These are phyloP conservation scores for Drechslerella stenobrocha DNA, from an alignment of 2,329 filamentous ascomycete genomes.

Conservation along the genomic window DNA sequence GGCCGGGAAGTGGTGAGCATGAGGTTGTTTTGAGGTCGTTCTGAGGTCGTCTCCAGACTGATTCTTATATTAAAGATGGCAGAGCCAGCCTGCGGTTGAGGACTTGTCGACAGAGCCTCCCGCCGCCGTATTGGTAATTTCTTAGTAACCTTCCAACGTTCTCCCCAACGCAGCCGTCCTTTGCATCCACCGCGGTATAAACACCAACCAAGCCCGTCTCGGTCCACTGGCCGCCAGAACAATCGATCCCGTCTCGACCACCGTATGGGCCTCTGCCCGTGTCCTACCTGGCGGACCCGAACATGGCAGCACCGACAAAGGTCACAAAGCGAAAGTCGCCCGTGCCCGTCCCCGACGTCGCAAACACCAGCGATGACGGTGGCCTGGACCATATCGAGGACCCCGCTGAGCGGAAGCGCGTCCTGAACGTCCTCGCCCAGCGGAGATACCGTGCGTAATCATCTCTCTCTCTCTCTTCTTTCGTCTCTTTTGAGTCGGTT, in stretches of 20 bases:
- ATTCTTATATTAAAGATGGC: constrained; percentile 34
- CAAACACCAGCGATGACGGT: constrained; percentile 32
- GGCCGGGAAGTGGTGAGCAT: too few species aligned
- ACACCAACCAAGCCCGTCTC: neutral
- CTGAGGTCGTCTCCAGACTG: too few species aligned
- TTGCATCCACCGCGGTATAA: constrained; percentile 12
- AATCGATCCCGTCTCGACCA: neutral
- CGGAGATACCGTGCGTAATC: constrained; percentile 48
- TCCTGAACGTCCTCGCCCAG: constrained; percentile 42
- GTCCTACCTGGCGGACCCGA: constrained; percentile 22
- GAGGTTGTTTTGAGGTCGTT: too few species aligned
- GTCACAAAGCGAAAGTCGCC: constrained; percentile 43
- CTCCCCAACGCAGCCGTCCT: constrained; percentile 44
- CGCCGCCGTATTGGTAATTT: constrained; percentile 48
- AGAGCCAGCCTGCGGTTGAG: too few species aligned
- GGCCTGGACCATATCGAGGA: constrained; percentile 42
- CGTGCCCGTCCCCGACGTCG: constrained; percentile 40
- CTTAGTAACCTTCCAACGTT: constrained; percentile 47
- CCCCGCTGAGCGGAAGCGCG: constrained; percentile 42
- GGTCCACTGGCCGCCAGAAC: too few species aligned
- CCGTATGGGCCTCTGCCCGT: constrained; percentile 1
- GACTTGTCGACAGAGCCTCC: too few species aligned
- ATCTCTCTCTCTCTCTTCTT: neutral
- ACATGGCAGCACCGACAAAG: constrained; percentile 31
- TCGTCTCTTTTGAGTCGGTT: neutral